Base-by-base conservation (phyloP, 2,329 filamentous ascomycete genomes). In the Aspergillus texensis region DNA sequence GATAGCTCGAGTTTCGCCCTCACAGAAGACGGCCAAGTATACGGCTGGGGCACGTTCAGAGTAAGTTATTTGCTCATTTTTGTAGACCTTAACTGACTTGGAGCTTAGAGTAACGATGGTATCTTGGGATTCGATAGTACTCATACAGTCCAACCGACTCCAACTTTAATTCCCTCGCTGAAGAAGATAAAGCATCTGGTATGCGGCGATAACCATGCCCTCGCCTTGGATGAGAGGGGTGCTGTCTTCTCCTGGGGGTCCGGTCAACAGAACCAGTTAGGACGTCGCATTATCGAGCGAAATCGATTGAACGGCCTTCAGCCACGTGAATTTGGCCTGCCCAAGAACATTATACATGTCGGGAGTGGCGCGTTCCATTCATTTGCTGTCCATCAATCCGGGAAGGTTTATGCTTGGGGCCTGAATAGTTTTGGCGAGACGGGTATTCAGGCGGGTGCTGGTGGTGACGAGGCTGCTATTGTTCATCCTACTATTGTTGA, bases 371-470 rank as follows among this genome's bases (percentile, higher is more conserved):
- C 89, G 16, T 94, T 94, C 78, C 92, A 96, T 81, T 91, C 89
- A 70, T 94, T 96, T 71, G 90, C 90, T 57, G 85, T 93, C 56
- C 85, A 86, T 70, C 85, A 88, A 65, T 85, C 89, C 32, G 89
- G 89, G 45, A 84, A 86, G 34, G 89, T 94, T 36, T 95, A 88
- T 78, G 86, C 89, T 0, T 96, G 93, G 92, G 93, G 93, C 28
- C 82, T 94, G 34, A 96, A 96, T 84, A 93, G 91, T 79, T 96
- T 91, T 77, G 91, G 90, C 66, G 90, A 96, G 80, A 91, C 91
- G 19, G 92, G 90, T 41, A 84, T 90, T 63, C 81, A 83, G 19
- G 84, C 87, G 50, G 83, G 84, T 60, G 88, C 86, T 16, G 89
- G 89, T 36, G 86, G 89, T 62, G 87, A 90, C 58, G 88, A 90